These are phyloP conservation scores for Penicillium tannophilum DNA, from an alignment of 495 filamentous ascomycete species.

Conservation along the genomic window DNA sequence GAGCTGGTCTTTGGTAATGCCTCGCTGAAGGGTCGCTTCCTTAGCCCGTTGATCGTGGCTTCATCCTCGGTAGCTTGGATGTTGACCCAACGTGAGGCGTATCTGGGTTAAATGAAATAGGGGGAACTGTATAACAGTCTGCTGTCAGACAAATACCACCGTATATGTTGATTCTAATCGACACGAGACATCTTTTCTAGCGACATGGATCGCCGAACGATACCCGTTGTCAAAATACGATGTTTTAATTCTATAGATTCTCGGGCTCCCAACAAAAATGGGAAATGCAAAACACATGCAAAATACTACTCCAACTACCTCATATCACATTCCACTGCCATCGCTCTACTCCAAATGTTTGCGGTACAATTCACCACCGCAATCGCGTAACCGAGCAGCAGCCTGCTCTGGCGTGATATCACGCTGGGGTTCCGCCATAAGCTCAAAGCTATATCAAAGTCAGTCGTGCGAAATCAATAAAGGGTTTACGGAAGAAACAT, in stretches of 20 bases:
- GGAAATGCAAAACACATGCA: not conserved
- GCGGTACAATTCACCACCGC: conserved; percentile 83
- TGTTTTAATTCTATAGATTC: conserved; percentile 5
- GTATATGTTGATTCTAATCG: not conserved
- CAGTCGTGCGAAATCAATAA: not conserved
- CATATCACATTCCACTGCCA: not conserved
- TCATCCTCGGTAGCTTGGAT: conserved; percentile 79
- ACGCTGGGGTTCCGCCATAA: conserved; percentile 94
- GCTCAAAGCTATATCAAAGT: conserved; percentile 42
- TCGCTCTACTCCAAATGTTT: conserved; percentile 54
- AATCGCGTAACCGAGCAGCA: conserved; percentile 70
- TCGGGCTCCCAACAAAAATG: not conserved
- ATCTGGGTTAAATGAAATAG: conserved; percentile 28
- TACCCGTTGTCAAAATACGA: not conserved
- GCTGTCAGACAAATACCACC: not conserved
- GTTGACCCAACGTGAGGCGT: conserved; percentile 57
- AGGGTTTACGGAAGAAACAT: conserved; percentile 3
- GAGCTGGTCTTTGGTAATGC: conserved; percentile 78
- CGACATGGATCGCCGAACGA: not conserved
- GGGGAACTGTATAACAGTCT: not conserved
- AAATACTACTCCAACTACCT: not conserved
- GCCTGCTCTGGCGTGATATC: conserved; percentile 99
- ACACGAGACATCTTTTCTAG: not conserved
- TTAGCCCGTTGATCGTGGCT: conserved; percentile 73
- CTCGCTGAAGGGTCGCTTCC: conserved; percentile 65